Evolutionary conservation across 2,329 filamentous ascomycete genomes (phyloP).

Genomic region (Fusarium robinianum): DNA sequence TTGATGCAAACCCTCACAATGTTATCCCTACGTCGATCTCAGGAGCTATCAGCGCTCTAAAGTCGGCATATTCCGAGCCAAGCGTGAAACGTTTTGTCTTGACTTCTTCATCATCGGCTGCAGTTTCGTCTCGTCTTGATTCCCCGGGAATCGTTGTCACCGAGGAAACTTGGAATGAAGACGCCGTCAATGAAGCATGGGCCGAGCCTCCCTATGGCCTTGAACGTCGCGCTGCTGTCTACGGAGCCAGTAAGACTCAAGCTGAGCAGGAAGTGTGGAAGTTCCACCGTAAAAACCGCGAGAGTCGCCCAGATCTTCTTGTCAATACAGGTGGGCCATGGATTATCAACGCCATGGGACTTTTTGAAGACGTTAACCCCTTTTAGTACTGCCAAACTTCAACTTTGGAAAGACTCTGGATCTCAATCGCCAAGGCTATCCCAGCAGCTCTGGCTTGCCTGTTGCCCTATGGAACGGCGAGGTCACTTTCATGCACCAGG

Average conservation of each 20-base stretch:
- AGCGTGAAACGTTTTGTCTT: conserved; percentile 47
- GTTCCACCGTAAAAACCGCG: conserved; percentile 23
- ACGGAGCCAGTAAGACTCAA: conserved; percentile 44
- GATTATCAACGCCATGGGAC: too few species aligned
- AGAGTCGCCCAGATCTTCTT: conserved; percentile 29
- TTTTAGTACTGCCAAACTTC: conserved; percentile 27
- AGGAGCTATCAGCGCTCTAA: conserved; percentile 38
- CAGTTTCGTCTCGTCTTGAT: too few species aligned
- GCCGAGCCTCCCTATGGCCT: conserved; percentile 39
- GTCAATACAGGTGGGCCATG: conserved; percentile 27
- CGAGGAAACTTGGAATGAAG: conserved; percentile 41
- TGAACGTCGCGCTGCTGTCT: conserved; percentile 34
- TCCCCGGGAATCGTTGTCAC: background rate
- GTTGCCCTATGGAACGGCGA: conserved; percentile 23
- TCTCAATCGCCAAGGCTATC: conserved; percentile 21
- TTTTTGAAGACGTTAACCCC: background rate
- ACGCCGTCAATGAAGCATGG: conserved; percentile 40
- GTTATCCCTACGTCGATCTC: conserved; percentile 44
- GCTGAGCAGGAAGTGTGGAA: conserved; percentile 44
- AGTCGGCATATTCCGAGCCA: conserved; percentile 41
- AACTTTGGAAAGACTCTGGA: conserved; percentile 32
- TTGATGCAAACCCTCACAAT: conserved; percentile 44
- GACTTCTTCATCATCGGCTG: conserved; percentile 24
- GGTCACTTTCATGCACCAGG: background rate
- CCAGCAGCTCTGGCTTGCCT: conserved; percentile 24